These are phyloP conservation scores for Eragrostis curvula DNA, from an alignment of 176 grass and related monocot species.

Conservation along the genomic window DNA sequence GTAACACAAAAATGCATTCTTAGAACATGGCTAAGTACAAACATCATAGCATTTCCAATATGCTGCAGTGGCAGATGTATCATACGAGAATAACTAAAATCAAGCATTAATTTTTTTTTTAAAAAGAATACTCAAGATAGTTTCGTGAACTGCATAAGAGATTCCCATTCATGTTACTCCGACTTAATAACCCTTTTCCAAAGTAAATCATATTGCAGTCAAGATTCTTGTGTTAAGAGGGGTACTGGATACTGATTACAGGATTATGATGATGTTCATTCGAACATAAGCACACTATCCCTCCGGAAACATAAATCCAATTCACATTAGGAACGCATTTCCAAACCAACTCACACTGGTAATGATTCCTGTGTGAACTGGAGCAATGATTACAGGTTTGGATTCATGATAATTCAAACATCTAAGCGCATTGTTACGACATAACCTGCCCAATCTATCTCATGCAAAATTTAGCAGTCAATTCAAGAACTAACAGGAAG, in stretches of 20 bases:
- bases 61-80: not conserved
- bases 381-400: not conserved
- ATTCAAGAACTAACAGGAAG: not conserved
- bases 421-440: not conserved
- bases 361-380: conserved; percentile 1
- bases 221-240: no score
- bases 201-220: no score
- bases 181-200: no score
- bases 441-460: not conserved
- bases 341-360: conserved; percentile 3
- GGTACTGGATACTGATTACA: no score
- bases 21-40: not conserved
- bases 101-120: not conserved
- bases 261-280: no score
- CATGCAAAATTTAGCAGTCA: not conserved
- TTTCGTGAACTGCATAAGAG: not conserved
- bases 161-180: no score
- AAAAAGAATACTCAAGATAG: not conserved
- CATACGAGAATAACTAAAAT: not conserved
- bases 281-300: no score
- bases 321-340: not conserved
- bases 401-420: not conserved
- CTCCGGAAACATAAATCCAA: not conserved
- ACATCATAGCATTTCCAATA: not conserved
- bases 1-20: not conserved